Percentiles rank a stretch among this genome's conserved stretches.
Evolutionary conservation across 306 rosid species (phyloP).

Genomic region (Inga oerstediana): DNA sequence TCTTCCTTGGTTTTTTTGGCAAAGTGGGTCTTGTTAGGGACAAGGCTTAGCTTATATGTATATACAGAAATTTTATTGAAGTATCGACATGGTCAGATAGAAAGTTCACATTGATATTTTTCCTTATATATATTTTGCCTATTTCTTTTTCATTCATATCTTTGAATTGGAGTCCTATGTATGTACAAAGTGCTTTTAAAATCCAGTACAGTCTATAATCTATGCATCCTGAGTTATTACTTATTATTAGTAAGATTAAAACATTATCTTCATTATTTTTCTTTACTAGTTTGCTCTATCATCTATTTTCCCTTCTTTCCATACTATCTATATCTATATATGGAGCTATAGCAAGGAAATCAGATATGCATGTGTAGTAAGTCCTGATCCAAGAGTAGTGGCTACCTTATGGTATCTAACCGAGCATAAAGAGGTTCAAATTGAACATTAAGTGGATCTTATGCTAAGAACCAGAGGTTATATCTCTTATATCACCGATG

Average conservation of each 20-base stretch:
- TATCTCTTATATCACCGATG: conserved; percentile 10
- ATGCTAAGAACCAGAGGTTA: no score
- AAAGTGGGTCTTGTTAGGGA: background rate
- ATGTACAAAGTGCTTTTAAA: background rate
- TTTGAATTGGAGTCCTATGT: background rate
- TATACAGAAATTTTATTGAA: background rate
- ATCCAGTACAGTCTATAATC: background rate
- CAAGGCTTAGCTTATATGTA: no score
- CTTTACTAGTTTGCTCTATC: background rate
- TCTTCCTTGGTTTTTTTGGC: background rate
- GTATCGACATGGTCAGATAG: background rate
- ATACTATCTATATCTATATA: no score
- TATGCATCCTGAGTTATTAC: background rate
- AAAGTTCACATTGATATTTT: background rate
- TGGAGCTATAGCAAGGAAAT: no score
- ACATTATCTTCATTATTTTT: background rate
- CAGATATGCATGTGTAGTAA: background rate
- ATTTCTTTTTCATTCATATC: background rate
- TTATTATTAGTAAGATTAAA: background rate
- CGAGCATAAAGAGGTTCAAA: background rate
- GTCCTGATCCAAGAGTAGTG: no score
- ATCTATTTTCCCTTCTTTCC: no score
- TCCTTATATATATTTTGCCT: background rate
- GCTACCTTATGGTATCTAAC: no score
- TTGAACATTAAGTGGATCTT: no score